These are phyloP conservation scores for Trametes hirsuta DNA, from an alignment of 1,284 basidiomycete genomes.

Conservation along the genomic window DNA sequence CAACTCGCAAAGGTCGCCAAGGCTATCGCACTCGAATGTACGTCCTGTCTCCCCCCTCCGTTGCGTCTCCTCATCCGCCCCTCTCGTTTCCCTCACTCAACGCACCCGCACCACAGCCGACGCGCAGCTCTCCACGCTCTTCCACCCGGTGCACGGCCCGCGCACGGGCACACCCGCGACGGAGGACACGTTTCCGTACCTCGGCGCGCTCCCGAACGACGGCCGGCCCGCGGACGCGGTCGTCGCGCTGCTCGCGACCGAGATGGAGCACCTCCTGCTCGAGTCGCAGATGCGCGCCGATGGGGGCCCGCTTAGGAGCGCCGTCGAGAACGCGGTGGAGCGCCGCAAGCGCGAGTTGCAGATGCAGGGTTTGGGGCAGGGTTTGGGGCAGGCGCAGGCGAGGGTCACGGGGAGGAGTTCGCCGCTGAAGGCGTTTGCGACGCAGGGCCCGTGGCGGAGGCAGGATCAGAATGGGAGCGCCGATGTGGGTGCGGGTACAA, in stretches of 20 bases:
- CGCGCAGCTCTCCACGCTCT: slow-evolving; percentile 25
- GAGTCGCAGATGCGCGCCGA: slow-evolving; percentile 60
- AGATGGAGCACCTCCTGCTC: slow-evolving; percentile 67
- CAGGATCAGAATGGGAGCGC: background rate
- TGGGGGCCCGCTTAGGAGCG: slow-evolving; percentile 51
- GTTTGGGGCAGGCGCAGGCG: background rate
- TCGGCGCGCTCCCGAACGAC: slow-evolving; percentile 16
- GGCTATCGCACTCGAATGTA: slow-evolving; percentile 52
- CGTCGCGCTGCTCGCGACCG: slow-evolving; percentile 47
- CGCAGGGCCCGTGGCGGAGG: background rate
- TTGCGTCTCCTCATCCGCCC: background rate
- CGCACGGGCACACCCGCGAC: slow-evolving; percentile 22
- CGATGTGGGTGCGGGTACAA: too few relatives aligned
- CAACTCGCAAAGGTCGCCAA: slow-evolving; percentile 40
- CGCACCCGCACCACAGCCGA: slow-evolving; percentile 1
- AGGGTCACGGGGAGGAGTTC: background rate
- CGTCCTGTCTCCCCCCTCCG: slow-evolving; percentile 3
- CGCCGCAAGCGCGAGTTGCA: slow-evolving; percentile 12
- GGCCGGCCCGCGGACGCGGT: slow-evolving; percentile 33
- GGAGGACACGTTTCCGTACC: slow-evolving; percentile 22
- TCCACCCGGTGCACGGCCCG: slow-evolving; percentile 30
- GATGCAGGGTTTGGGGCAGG: too few relatives aligned
- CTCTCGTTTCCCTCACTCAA: background rate
- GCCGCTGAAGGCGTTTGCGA: slow-evolving; percentile 3
- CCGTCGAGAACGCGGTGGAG: slow-evolving; percentile 27